Evolutionary conservation across 2,329 filamentous ascomycete species (phyloP).

Genomic region (Fusarium cicatricum): DNA sequence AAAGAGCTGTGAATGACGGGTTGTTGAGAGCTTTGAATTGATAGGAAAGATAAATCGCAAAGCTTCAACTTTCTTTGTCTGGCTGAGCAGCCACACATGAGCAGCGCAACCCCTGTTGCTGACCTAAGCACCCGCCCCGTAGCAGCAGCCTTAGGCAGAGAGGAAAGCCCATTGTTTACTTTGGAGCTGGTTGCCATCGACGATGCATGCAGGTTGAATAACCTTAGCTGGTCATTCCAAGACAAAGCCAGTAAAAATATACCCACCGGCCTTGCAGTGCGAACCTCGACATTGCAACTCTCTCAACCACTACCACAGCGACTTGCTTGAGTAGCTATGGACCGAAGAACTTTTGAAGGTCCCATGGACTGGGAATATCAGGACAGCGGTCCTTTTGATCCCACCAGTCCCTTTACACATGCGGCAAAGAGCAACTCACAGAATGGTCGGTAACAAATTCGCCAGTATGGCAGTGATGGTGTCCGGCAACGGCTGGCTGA

Average conservation of each 20-base stretch:
- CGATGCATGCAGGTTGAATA: conserved; percentile 22
- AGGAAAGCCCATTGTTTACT: conserved; percentile 47
- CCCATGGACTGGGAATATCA: conserved; percentile 75
- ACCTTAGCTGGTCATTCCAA: conserved; percentile 17
- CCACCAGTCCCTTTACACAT: conserved; percentile 68
- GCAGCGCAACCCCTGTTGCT: conserved; percentile 37
- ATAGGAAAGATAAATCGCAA: conserved; percentile 19
- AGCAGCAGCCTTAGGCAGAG: conserved; percentile 39
- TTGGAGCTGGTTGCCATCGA: conserved; percentile 42
- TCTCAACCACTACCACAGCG: conserved; percentile 18
- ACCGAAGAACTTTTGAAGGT: conserved; percentile 65
- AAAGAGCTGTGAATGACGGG: neutral
- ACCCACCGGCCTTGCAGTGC: neutral
- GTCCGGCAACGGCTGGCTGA: conserved; percentile 28
- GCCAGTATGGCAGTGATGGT: neutral
- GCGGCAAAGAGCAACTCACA: conserved; percentile 53
- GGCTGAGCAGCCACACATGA: conserved; percentile 30
- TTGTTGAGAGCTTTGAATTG: conserved; percentile 6
- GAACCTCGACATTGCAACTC: conserved; percentile 6
- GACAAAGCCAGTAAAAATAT: conserved; percentile 11
- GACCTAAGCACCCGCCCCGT: conserved; percentile 40
- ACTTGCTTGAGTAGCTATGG: conserved; percentile 49
- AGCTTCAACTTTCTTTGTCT: conserved; percentile 38
- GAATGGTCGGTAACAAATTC: conserved; percentile 49
- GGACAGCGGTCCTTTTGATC: conserved; percentile 64